Conservation (phyloP, 306 rosid species). For the Cercis canadensis region DNA sequence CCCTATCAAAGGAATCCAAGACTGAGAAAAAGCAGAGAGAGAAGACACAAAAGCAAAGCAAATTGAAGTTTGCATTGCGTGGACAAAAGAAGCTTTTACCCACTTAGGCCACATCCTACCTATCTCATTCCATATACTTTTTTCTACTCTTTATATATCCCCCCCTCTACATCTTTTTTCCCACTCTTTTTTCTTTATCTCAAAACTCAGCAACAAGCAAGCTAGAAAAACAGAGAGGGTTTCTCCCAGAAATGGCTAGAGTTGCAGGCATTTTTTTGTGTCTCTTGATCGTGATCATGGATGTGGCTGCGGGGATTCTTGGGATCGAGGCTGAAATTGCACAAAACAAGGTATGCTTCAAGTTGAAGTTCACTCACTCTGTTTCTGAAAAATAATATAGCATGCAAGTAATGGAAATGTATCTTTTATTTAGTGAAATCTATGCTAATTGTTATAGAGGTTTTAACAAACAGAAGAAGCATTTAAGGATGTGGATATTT, state of each 20-base stretch:
- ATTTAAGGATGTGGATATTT: conserved; percentile 83
- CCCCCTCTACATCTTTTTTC: conserved; percentile 11
- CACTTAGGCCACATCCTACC: conserved; percentile 23
- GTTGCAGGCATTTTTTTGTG: conserved; percentile 67
- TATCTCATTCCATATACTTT: conserved; percentile 26
- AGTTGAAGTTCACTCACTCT: background rate
- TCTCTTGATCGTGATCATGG: conserved; percentile 68
- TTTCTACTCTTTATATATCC: conserved; percentile 32
- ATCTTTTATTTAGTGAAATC: background rate
- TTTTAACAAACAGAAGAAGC: conserved; percentile 69
- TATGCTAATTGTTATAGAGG: background rate
- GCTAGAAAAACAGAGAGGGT: conserved; percentile 6
- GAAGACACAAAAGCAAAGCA: conserved; percentile 41
- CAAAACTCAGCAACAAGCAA: conserved; percentile 17
- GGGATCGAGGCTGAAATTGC: conserved; percentile 88
- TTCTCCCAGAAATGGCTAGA: conserved; percentile 57
- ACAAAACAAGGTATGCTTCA: conserved; percentile 76
- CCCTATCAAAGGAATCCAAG: conserved; percentile 70
- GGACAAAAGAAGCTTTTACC: conserved; percentile 56
- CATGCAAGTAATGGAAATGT: background rate
- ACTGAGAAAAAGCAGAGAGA: conserved; percentile 33
- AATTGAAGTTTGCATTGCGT: conserved; percentile 45
- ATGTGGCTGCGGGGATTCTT: conserved; percentile 87
- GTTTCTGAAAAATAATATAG: background rate
- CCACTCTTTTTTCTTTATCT: conserved; percentile 26